phyloP scores from a whole-genome alignment of 108 stramenopile species.

The Seminavis robusta region DNA sequence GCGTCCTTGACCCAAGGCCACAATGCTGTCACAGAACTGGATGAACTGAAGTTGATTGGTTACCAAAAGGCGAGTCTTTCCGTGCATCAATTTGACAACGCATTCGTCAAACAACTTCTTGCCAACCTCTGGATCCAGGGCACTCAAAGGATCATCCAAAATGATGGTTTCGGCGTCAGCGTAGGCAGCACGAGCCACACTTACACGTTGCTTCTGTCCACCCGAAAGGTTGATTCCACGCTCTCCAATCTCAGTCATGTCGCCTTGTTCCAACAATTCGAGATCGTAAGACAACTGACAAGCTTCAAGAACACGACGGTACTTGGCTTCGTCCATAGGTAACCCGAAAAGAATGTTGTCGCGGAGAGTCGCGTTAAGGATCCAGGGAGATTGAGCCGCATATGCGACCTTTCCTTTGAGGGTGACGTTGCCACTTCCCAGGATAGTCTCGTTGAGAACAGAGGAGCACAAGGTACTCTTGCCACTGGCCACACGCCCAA shows the following conservation, averaged over 20 bases:
- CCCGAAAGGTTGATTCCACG: slow-evolving; percentile 83
- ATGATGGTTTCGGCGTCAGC: slow-evolving; percentile 70
- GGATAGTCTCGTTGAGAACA: slow-evolving; percentile 71
- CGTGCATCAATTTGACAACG: slow-evolving; percentile 52
- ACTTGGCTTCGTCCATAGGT: slow-evolving; percentile 70
- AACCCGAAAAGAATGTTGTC: slow-evolving; percentile 92
- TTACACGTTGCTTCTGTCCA: slow-evolving; percentile 61
- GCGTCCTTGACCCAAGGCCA: slow-evolving; percentile 57
- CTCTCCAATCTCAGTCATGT: slow-evolving; percentile 94
- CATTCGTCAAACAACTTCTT: slow-evolving; percentile 73
- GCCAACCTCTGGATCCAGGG: slow-evolving; percentile 85
- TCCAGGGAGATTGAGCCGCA: slow-evolving; percentile 90
- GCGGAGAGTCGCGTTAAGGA: slow-evolving; percentile 88
- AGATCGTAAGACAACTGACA: slow-evolving; percentile 80
- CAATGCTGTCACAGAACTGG: slow-evolving; percentile 60
- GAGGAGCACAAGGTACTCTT: slow-evolving; percentile 74
- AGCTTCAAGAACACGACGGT: slow-evolving; percentile 65
- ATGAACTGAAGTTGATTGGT: slow-evolving; percentile 89
- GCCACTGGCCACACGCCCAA: slow-evolving; percentile 84
- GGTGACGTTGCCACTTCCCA: slow-evolving; percentile 36
- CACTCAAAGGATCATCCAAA: slow-evolving; percentile 83
- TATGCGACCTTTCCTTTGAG: slow-evolving; percentile 70
- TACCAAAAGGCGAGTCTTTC: slow-evolving; percentile 85
- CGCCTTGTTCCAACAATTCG: slow-evolving; percentile 62
- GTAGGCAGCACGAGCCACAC: slow-evolving; percentile 85